phyloP scores from a whole-genome alignment of 257 asterid genomes.

The Solanum etuberosum region DNA sequence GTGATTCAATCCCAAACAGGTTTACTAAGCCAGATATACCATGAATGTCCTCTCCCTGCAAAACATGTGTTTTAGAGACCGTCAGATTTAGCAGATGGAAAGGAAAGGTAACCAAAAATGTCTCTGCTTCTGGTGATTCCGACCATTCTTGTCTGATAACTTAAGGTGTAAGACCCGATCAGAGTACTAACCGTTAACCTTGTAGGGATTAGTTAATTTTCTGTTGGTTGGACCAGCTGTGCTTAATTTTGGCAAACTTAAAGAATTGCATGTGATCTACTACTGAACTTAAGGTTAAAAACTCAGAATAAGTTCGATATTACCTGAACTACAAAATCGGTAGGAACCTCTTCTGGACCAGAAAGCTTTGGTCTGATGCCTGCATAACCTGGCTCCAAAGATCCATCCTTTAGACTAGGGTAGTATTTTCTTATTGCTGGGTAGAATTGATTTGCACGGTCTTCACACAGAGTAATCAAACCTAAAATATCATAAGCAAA shows the following conservation, averaged over 20 bases:
- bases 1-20: conserved; percentile 84
- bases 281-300: not conserved
- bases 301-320: not conserved
- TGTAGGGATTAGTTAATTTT: not conserved
- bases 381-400: conserved; percentile 74
- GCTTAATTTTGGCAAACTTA: not conserved
- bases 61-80: not conserved
- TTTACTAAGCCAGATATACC: conserved; percentile 52
- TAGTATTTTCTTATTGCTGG: conserved; percentile 68
- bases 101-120: not conserved
- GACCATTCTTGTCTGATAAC: not conserved
- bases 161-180: not conserved
- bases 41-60: conserved; percentile 63
- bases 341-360: conserved; percentile 38
- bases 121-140: not conserved
- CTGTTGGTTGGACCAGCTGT: not conserved
- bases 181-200: too few species aligned
- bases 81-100: not conserved
- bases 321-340: conserved; percentile 79
- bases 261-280: not conserved
- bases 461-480: conserved; percentile 64
- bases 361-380: conserved; percentile 80
- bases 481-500: conserved; percentile 18
- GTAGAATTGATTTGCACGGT: conserved; percentile 51
- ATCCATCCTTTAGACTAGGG: conserved; percentile 50